Evolutionary conservation across 2,329 filamentous ascomycete species (phyloP), one percentile per base, ranked within the genome.

Genomic region (Aspergillus japonicus): DNA sequence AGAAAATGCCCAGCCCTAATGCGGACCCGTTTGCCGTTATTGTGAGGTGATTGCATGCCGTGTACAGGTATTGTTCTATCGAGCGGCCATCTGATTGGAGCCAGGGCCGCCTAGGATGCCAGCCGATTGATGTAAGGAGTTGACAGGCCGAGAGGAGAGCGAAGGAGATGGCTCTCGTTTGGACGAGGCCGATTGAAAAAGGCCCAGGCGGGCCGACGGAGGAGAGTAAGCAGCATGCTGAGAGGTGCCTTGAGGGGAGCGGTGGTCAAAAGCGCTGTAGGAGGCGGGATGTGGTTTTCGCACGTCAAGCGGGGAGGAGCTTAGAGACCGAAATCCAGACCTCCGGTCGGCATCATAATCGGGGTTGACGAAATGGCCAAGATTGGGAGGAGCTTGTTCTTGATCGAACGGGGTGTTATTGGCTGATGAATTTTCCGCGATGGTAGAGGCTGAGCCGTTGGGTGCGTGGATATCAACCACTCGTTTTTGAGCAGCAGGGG

Each of bases 401-500:
- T 73, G 74, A 48, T 78, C 75, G 47, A 77, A 75, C 5, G 78
- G 78, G 3, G 78, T 80, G 59, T 80, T 78, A 51, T 76, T 73
- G 6, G 76, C 71, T 1, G 77, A 80, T 6, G 78, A 80, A 56
- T 75, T 74, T 58, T 81, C 79, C 3, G 77, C 73, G 47, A 81
- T 79, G 3, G 79, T 81, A 8, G 78, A 80, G 23, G 77, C 79
- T 4, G 79, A 81, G 23, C 78, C 79, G 60, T 77, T 75, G 6
- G 77, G 74, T 19, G 74, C 77, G 59, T 77, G 71, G 8, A 76
- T 68, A 57, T 81, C 78, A 16, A 77, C 73, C 12, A 75, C 69
- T 31, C 77, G 73, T 65, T 77, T 79, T 66, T 80, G 79, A 44
- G 75, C 73, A 14, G 77, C 76, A 31, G 79, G 78, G 4, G 78